Conservation (phyloP, 805 yeast species). For the Ogataea ganodermae region DNA sequence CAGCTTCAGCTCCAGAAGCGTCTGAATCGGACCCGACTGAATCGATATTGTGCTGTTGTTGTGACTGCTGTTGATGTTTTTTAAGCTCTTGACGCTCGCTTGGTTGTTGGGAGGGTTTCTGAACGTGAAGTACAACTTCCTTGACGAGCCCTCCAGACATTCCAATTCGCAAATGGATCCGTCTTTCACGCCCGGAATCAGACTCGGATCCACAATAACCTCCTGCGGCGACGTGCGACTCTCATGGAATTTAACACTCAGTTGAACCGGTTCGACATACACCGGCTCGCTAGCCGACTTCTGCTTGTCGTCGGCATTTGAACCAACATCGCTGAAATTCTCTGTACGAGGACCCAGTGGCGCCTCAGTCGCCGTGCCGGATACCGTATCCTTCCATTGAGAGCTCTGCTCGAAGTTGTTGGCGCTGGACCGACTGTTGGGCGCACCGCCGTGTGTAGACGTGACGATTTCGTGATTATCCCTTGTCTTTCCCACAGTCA, state of each 20-base stretch:
- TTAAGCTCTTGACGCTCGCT: slow-evolving; percentile 11
- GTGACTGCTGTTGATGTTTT: slow-evolving; percentile 27
- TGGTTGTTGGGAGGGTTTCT: slow-evolving; percentile 25
- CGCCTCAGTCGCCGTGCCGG: neutral
- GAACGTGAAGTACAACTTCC: slow-evolving; percentile 47
- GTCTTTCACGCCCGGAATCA: slow-evolving; percentile 62
- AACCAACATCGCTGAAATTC: neutral
- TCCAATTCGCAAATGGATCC: slow-evolving; percentile 78
- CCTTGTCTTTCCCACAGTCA: slow-evolving; percentile 33
- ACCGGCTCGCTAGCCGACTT: neutral
- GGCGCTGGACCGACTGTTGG: slow-evolving; percentile 1
- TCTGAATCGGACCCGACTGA: slow-evolving; percentile 59
- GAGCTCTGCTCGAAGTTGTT: neutral
- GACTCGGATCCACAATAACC: slow-evolving; percentile 60
- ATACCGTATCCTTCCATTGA: neutral
- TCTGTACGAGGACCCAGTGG: neutral
- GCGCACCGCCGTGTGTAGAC: slow-evolving; percentile 14
- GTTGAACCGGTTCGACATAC: slow-evolving; percentile 38
- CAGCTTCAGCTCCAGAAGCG: slow-evolving; percentile 62
- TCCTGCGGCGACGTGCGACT: slow-evolving; percentile 54
- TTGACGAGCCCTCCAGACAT: slow-evolving; percentile 41
- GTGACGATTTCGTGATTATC: slow-evolving; percentile 22
- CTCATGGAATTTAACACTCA: slow-evolving; percentile 67
- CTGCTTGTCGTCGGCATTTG: neutral
- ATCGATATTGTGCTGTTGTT: slow-evolving; percentile 49